A percentile compares a stretch with the other conserved stretches of the same genome.
phyloP scores from a whole-genome alignment of 1,284 basidiomycete species.

The Puccinia hordei region DNA sequence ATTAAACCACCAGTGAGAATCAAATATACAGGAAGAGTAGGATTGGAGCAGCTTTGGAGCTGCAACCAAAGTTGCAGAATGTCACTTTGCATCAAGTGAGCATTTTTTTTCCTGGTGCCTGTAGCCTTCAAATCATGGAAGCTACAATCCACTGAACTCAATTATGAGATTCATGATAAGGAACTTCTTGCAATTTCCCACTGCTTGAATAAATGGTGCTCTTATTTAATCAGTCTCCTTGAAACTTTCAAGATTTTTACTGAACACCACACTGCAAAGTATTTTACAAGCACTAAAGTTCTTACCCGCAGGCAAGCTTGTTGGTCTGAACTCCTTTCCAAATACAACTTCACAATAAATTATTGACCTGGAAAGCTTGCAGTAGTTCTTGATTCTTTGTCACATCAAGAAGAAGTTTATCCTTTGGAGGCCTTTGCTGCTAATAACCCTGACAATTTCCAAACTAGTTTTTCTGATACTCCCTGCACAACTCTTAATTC shows the following conservation, averaged over 20 bases:
- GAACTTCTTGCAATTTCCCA: background rate
- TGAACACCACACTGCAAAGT: background rate
- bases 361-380: background rate
- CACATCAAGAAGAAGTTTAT: background rate
- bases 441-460: too few species aligned
- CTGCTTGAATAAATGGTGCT: background rate
- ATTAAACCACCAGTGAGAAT: too few species aligned
- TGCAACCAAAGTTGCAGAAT: too few species aligned
- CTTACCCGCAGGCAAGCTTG: conserved; percentile 7
- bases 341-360: background rate
- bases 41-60: too few species aligned
- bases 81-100: too few species aligned
- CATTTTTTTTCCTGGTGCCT: too few species aligned
- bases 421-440: background rate
- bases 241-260: background rate
- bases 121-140: background rate
- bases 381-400: background rate
- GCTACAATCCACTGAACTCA: background rate
- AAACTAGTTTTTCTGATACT: too few species aligned
- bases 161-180: conserved; percentile 16
- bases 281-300: background rate
- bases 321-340: background rate
- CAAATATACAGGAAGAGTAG: too few species aligned
- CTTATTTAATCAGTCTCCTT: background rate
- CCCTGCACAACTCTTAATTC: too few species aligned